phyloP scores from a whole-genome alignment of 2,329 filamentous ascomycete species.

The Cladobotryum protrusum region DNA sequence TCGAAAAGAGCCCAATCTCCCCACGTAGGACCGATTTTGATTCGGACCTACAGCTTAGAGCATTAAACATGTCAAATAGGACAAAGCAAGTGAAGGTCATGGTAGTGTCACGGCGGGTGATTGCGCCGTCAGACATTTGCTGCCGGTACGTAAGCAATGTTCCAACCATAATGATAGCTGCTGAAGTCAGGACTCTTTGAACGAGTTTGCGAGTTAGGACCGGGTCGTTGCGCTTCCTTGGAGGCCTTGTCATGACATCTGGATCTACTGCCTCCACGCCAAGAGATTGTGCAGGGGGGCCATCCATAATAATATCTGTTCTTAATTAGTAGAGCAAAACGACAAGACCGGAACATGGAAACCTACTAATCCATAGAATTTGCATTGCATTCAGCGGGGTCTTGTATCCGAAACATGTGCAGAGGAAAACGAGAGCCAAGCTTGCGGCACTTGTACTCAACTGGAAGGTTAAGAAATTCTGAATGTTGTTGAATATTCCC shows the following conservation, averaged over 20 bases:
- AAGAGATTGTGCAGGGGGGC: constrained; percentile 91
- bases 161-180: constrained; percentile 83
- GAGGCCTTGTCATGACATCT: constrained; percentile 86
- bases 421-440: constrained; percentile 82
- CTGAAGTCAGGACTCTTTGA: constrained; percentile 78
- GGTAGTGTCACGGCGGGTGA: constrained; percentile 91
- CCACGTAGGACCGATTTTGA: constrained; percentile 82
- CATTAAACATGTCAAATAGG: constrained; percentile 99
- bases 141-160: constrained; percentile 86
- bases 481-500: constrained; percentile 98
- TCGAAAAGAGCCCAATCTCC: constrained; percentile 75
- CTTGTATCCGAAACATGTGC: constrained; percentile 86
- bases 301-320: constrained; percentile 97
- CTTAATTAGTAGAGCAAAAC: constrained; percentile 12
- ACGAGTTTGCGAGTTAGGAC: constrained; percentile 84
- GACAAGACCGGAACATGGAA: not conserved
- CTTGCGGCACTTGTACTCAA: constrained; percentile 94
- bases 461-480: constrained; percentile 98
- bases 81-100: constrained; percentile 99
- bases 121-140: constrained; percentile 82
- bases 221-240: constrained; percentile 74
- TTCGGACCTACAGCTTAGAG: constrained; percentile 85
- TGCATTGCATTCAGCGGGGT: constrained; percentile 99
- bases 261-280: constrained; percentile 94
- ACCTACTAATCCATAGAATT: constrained; percentile 98